Conservation (phyloP, 768 basidiomycete species). For the Pleurotus citrinopileatus region DNA sequence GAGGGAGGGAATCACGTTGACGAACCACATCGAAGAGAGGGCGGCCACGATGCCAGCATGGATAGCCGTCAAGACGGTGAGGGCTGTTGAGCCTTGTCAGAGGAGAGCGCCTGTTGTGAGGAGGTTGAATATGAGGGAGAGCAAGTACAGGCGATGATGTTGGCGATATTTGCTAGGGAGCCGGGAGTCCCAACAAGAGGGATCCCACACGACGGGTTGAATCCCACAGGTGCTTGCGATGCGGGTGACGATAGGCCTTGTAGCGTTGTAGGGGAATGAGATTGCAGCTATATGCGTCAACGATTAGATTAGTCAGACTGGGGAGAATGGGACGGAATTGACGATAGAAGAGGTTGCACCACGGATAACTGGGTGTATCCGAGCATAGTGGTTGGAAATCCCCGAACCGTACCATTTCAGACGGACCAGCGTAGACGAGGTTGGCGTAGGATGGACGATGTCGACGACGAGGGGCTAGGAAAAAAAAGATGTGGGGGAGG, state of each 20-base stretch:
- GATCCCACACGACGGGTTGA: conserved; percentile 82
- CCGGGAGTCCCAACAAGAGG: conserved; percentile 53
- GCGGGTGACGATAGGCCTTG: conserved; percentile 41
- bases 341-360: conserved; percentile 94
- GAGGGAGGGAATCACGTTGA: conserved; percentile 73
- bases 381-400: conserved; percentile 70
- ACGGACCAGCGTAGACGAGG: too few species aligned
- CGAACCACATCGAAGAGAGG: conserved; percentile 77
- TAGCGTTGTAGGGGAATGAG: conserved; percentile 30
- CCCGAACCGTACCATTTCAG: conserved; percentile 64
- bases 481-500: too few species aligned
- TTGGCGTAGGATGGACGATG: too few species aligned
- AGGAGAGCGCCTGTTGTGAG: conserved; percentile 79
- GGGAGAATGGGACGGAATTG: conserved; percentile 50
- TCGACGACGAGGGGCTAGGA: too few species aligned
- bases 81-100: conserved; percentile 67
- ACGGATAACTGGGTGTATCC: conserved; percentile 75
- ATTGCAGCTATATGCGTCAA: conserved; percentile 31
- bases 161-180: conserved; percentile 80
- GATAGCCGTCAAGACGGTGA: conserved; percentile 70
- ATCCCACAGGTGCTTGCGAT: conserved; percentile 69
- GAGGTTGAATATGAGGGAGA: conserved; percentile 78
- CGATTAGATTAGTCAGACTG: conserved; percentile 14
- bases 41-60: conserved; percentile 77
- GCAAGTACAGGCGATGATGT: conserved; percentile 80